Evolutionary conservation across 208 protist genomes (phyloP), one percentile per base, ranked within the genome.

Genomic region (Trypanosoma cruzi): DNA sequence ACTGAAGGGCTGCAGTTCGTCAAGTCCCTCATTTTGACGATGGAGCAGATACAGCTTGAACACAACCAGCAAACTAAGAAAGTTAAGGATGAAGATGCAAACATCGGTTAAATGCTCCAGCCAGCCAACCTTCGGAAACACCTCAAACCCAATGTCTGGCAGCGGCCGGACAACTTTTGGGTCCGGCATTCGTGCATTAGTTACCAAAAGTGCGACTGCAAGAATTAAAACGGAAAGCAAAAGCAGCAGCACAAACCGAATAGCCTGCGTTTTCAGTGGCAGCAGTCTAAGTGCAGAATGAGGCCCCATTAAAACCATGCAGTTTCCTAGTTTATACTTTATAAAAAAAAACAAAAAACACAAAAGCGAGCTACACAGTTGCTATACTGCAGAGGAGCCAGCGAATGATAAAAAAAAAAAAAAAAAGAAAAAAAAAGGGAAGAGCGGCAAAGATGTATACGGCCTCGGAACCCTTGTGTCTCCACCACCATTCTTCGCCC

Each of bases 161-260:
- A 96, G 80, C 22, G 82, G 86, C 5, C 54, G 72, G 55, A 85
- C 80, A 20, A 76, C 22, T 44, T 79, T 29, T 6, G 90, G 90
- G 28, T 89, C 73, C 8, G 91, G 91, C 91, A 96, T 96, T 0
- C 89, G 85, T 46, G 20, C 77, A 67, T 94, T 84, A 0, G 91
- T 90, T 20, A 96, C 58, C 13, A 90, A 24, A 22, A 96, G 68
- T 16, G 85, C 85, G 2, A 44, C 77, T 4, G 85, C 82, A 5
- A 94, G 72, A 28, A 93, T 67, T 52, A 92, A 42, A 18, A 79
- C 73, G 4, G 75, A 71, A 62, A 86, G 10, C 29, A 94, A 65
- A 53, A 96, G 82, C 0, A 90, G 16, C 26, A 68, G 67, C 5
- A 89, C 49, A 57, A 93, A 93, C 18, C 86, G 85, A 32, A 86